Evolutionary conservation across 2,329 filamentous ascomycete species (phyloP), one percentile per base, ranked within the genome.

Genomic region (Penicillium sp.): DNA sequence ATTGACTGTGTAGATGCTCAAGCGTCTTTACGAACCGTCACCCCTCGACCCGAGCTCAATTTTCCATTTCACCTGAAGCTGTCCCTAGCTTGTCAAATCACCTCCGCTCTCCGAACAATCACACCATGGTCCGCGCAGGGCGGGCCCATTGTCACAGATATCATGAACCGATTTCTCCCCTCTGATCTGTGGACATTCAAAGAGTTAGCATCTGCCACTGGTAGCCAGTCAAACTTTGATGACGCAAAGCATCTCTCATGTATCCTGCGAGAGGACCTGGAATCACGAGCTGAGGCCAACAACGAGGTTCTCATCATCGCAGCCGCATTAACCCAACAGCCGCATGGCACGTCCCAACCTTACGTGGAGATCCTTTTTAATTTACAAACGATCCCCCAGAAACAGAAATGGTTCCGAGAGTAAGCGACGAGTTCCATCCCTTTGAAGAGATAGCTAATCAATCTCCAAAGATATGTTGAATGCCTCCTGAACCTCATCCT

Each of bases 61-160:
- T 67, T 66, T 14, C n/a, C 23, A 3, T 66, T 57, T 31, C 58
- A 67, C 31, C 33, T 68, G 9, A 67, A 68, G 23, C 50, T 66
- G 3, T 65, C 66, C 2, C 26, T 68, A 3, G 63, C 61, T 2
- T 67, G 62, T 49, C 63, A 65, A n/a, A 62, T 68, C 13, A 66
- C 65, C 1, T 66, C 63, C 9, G 66, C 58, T 9, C 48, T 66
- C 4, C 47, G 66, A 33, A 62, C 65, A 3, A 66, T 68, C 11
- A 61, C 59, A 11, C 64, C 66, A 10, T 68, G 65, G 59, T 53
- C 56, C 9, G 52, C 63, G 0, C 31, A 25, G 6, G 57, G 57
- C 1, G 64, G 64, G 6, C 61, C 54, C 2, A 37, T 61, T 23
- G n/a, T 57, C 5, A 62, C 55, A 3, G 35, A 50, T 16, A 49